Evolutionary conservation across 345 rosid genomes (phyloP).

Genomic region (Lepidium didymum): DNA sequence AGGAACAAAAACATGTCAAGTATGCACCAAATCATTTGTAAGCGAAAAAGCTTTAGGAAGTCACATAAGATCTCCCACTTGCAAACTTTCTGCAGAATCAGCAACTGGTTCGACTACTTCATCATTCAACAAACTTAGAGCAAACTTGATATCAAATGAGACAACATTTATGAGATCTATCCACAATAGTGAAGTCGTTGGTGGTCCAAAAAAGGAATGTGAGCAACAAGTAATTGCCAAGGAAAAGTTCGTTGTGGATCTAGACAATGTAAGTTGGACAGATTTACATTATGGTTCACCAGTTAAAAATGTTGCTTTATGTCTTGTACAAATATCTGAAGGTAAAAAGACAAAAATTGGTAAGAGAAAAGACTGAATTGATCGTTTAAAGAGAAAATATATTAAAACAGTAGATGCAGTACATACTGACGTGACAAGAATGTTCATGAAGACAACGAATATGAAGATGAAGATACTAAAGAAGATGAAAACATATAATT

Average conservation of each 20-base stretch:
- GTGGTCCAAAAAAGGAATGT: neutral
- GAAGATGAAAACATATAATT: neutral
- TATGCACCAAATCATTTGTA: slow-evolving; percentile 1
- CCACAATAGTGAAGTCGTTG: neutral
- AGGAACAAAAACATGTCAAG: slow-evolving; percentile 1
- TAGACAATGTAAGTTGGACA: neutral
- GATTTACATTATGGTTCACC: neutral
- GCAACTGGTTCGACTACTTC: neutral
- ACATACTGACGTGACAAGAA: neutral
- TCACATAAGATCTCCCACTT: slow-evolving; percentile 24
- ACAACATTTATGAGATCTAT: slow-evolving; percentile 14
- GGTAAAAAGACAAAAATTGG: neutral
- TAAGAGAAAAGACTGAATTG: neutral
- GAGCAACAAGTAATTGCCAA: neutral
- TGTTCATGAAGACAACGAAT: neutral
- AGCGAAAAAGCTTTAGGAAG: slow-evolving; percentile 21
- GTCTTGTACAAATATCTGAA: slow-evolving; percentile 6
- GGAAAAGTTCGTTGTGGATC: neutral
- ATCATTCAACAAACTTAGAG: neutral
- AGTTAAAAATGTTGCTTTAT: neutral
- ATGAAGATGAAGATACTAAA: neutral
- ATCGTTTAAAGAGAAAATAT: neutral
- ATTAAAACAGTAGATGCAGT: neutral
- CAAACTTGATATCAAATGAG: neutral
- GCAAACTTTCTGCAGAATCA: neutral